A percentile compares a stretch with the other conserved stretches of the same genome.
These are phyloP conservation scores for Russula foetens DNA, from an alignment of 768 basidiomycete genomes.

Conservation along the genomic window DNA sequence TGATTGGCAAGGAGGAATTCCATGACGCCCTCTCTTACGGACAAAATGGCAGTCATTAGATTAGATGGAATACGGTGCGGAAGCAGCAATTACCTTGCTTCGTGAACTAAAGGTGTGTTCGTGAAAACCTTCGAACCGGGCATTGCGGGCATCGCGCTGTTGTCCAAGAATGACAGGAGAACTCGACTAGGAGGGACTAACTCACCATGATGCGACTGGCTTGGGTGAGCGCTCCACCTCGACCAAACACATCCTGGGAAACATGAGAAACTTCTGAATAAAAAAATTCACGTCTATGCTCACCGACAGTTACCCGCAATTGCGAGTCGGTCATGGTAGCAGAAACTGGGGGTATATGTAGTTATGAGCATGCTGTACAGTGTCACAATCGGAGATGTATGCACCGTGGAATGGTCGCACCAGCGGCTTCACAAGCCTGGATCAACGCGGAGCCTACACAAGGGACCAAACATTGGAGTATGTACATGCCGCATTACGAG, in stretches of 20 bases:
- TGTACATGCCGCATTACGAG: neutral
- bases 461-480: neutral
- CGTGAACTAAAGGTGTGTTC: constrained; percentile 84
- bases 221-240: constrained; percentile 95
- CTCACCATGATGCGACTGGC: constrained; percentile 87
- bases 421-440: constrained; percentile 91
- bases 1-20: constrained; percentile 97
- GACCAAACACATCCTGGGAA: constrained; percentile 88
- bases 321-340: constrained; percentile 88
- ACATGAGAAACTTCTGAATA: neutral
- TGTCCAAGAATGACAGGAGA: neutral
- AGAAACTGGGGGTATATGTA: constrained; percentile 46
- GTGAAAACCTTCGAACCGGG: constrained; percentile 88
- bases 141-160: constrained; percentile 96
- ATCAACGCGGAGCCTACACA: constrained; percentile 81
- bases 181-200: constrained; percentile 7
- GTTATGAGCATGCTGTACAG: neutral
- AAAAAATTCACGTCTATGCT: constrained; percentile 25
- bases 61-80: constrained; percentile 3
- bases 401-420: constrained; percentile 71
- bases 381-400: constrained; percentile 15
- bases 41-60: constrained; percentile 24
- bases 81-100: constrained; percentile 55
- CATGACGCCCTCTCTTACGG: constrained; percentile 84
- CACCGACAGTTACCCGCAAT: constrained; percentile 97